phyloP scores from a whole-genome alignment of 306 rosid species.

The Clitoria ternatea region DNA sequence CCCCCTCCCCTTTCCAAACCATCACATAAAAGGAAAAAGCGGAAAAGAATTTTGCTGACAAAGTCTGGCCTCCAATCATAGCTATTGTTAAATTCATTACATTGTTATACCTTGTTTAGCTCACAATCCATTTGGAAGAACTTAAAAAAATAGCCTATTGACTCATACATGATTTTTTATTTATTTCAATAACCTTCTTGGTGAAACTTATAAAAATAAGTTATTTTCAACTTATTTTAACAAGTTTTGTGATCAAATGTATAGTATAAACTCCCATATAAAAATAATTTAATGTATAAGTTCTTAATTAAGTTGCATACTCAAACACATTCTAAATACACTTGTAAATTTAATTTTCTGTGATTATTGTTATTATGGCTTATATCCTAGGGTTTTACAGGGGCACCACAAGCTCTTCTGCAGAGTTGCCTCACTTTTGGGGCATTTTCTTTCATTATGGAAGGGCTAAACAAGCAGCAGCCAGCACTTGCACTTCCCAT shows the following conservation, averaged over 20 bases:
- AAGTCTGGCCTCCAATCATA: not conserved
- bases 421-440: slow-evolving; percentile 95
- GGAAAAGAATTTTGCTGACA: not conserved
- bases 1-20: not conserved
- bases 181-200: too few species aligned
- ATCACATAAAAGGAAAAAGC: not conserved
- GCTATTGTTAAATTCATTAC: not conserved
- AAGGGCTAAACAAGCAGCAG: slow-evolving; percentile 89
- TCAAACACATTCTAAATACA: too few species aligned
- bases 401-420: slow-evolving; percentile 92
- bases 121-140: too few species aligned
- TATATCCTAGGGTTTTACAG: slow-evolving; percentile 37
- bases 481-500: slow-evolving; percentile 88
- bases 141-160: too few species aligned
- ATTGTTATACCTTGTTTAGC: too few species aligned
- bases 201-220: too few species aligned
- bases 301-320: too few species aligned
- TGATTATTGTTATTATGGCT: slow-evolving; percentile 10
- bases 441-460: slow-evolving; percentile 83
- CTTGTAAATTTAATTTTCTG: slow-evolving; percentile 3
- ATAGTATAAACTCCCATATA: too few species aligned
- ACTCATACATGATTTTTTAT: too few species aligned
- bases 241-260: too few species aligned
- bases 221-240: too few species aligned
- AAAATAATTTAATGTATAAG: too few species aligned